Base-by-base conservation (phyloP, 805 yeast species). In the Myxozyma sirexii region DNA sequence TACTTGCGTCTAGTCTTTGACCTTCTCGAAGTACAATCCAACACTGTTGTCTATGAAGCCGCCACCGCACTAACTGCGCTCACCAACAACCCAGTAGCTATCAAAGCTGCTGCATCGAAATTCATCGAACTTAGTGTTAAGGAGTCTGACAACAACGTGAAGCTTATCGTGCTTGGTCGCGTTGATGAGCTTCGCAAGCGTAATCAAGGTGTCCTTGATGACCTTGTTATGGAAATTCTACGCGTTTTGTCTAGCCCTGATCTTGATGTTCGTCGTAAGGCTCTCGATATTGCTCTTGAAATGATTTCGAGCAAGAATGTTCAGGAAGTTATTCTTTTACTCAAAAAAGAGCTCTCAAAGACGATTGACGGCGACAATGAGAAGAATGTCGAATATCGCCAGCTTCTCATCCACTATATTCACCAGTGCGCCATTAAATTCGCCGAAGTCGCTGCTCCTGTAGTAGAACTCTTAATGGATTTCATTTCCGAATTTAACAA, bases 111-210 rank as follows among this genome's bases (percentile, higher is more conserved):
- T 15, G 98, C 96, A 41, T 75, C 84, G 57, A 90, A 90, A 73
- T 87, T 90, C 70, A 85, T 93, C 62, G 96, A 90, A 59, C 80
- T 94, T 68, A 96, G 97, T 35, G 85, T 86, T 67, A 89, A 87
- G 71, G 98, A 91, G 72, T 81, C 96, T n/a, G 98, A 94, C 75
- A 92, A 89, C 77, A 94, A 92, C 71, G 92, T 93, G 68, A 96
- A 96, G 75, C 82, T 94, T 66, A 92, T 93, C 70, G 94, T 96
- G 21, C 80, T 94, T 70, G 94, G 90, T 71, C 84, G 96, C 74
- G 85, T 94, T 61, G 83, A 82, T 68, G 90, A 87, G 55, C 82
- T 94, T 54, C 87, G 89, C 70, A 77, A 78, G 63, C 81, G 80
- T 63, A 83, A 86, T 71, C 93, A 94, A 23, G 97, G 97, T 54